Percentiles rank a stretch among this genome's conserved stretches.
Conservation (phyloP, 1,139 yeast species). For the Kurtzmaniella quercitrusa region DNA sequence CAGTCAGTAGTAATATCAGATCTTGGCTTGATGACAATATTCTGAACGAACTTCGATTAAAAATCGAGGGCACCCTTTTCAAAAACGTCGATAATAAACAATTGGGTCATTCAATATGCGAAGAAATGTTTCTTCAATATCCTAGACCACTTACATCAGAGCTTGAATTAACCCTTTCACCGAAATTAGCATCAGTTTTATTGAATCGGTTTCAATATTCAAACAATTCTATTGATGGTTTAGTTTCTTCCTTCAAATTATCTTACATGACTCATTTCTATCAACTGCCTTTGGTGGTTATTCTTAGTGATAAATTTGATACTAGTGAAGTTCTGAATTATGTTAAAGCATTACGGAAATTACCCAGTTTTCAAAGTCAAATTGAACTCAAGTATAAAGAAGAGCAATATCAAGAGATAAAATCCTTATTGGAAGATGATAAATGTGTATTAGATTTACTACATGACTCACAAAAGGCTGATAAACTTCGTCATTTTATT, state of each 20-base stretch:
- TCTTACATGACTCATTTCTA: constrained; percentile 68
- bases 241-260: constrained; percentile 52
- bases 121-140: constrained; percentile 29
- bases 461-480: constrained; percentile 3
- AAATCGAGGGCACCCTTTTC: constrained; percentile 40
- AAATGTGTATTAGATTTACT: constrained; percentile 1
- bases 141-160: constrained; percentile 13
- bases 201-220: constrained; percentile 37
- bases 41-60: constrained; percentile 26
- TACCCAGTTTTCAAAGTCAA: constrained; percentile 35
- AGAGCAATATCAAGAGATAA: constrained; percentile 6
- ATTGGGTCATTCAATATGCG: constrained; percentile 34
- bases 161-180: constrained; percentile 6
- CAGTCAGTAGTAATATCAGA: constrained; percentile 34
- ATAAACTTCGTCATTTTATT: constrained; percentile 1
- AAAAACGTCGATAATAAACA: constrained; percentile 38
- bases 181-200: constrained; percentile 31
- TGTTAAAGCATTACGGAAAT: constrained; percentile 23
- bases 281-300: constrained; percentile 59
- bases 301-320: constrained; percentile 14
- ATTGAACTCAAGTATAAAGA: constrained; percentile 21
- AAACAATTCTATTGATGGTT: constrained; percentile 49
- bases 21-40: constrained; percentile 35
- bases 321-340: constrained; percentile 9
- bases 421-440: not conserved